phyloP scores from a whole-genome alignment of 2,329 filamentous ascomycete species.

The Aspergillus brunneoviolaceus region DNA sequence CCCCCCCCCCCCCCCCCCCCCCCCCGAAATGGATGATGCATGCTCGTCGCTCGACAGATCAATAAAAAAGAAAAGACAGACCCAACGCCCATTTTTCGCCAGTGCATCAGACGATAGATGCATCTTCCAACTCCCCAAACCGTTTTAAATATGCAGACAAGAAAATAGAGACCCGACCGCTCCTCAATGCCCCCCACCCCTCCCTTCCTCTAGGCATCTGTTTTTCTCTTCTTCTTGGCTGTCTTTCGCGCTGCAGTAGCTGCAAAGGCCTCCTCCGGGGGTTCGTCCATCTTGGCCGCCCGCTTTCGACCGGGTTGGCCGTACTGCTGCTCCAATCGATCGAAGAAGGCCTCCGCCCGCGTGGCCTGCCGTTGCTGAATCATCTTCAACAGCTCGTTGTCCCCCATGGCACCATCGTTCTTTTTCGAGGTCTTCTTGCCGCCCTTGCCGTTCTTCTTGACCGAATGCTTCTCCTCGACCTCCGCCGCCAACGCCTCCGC shows the following conservation, averaged over 20 bases:
- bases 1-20: background rate
- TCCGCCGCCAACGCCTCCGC: constrained; percentile 75
- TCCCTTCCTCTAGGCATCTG: constrained; percentile 16
- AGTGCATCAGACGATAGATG: background rate
- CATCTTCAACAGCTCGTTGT: constrained; percentile 63
- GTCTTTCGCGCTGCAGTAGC: constrained; percentile 41
- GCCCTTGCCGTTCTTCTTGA: constrained; percentile 26
- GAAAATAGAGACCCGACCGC: background rate
- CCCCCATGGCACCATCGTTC: constrained; percentile 32
- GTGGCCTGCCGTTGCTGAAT: constrained; percentile 71
- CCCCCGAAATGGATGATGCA: background rate
- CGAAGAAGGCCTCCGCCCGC: constrained; percentile 64
- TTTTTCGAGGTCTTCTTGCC: constrained; percentile 17
- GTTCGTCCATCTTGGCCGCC: constrained; percentile 50
- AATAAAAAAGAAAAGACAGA: background rate
- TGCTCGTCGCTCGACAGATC: background rate
- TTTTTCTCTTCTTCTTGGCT: constrained; percentile 38
- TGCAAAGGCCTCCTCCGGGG: constrained; percentile 63
- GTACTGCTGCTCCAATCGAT: constrained; percentile 76
- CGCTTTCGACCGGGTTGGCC: constrained; percentile 45
- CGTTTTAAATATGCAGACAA: background rate
- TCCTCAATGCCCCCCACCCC: background rate
- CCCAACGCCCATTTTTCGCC: background rate
- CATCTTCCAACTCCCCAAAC: background rate
- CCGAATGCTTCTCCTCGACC: constrained; percentile 65